These are phyloP conservation scores for Aspergillus sclerotialis DNA, from an alignment of 2,329 filamentous ascomycete species.

Conservation along the genomic window DNA sequence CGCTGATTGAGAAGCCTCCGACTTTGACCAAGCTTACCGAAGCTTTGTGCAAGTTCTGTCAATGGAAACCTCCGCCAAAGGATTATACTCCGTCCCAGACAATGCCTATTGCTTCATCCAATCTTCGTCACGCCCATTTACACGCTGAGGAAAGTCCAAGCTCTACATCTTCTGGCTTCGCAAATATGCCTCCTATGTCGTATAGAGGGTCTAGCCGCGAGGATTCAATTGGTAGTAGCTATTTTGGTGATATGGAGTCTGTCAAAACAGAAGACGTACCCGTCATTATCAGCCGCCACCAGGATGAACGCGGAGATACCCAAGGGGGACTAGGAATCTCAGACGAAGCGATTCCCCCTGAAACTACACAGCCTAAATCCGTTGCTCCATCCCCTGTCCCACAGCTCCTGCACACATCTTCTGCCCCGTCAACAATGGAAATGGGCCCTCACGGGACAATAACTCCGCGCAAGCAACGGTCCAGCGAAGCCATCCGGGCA, in stretches of 20 bases:
- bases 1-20: constrained; percentile 91
- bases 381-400: constrained; percentile 37
- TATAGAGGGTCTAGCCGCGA: constrained; percentile 74
- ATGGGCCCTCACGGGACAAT: constrained; percentile 39
- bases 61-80: constrained; percentile 78
- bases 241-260: constrained; percentile 80
- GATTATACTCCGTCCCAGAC: constrained; percentile 46
- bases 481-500: constrained; percentile 64
- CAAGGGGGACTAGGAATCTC: constrained; percentile 73
- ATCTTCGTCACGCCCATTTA: constrained; percentile 57
- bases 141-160: constrained; percentile 74
- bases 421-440: constrained; percentile 58
- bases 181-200: constrained; percentile 63
- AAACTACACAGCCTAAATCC: constrained; percentile 14
- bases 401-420: constrained; percentile 54
- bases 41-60: constrained; percentile 77
- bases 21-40: constrained; percentile 87
- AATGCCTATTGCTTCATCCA: constrained; percentile 55
- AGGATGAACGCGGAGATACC: constrained; percentile 63
- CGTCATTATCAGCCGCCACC: constrained; percentile 65
- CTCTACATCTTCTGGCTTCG: constrained; percentile 68
- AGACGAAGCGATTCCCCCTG: constrained; percentile 41
- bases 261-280: constrained; percentile 71
- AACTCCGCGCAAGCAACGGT: constrained; percentile 56
- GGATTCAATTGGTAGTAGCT: constrained; percentile 75